Conservation (phyloP, 441 rosid species). For the Aquilaria agallochum region DNA sequence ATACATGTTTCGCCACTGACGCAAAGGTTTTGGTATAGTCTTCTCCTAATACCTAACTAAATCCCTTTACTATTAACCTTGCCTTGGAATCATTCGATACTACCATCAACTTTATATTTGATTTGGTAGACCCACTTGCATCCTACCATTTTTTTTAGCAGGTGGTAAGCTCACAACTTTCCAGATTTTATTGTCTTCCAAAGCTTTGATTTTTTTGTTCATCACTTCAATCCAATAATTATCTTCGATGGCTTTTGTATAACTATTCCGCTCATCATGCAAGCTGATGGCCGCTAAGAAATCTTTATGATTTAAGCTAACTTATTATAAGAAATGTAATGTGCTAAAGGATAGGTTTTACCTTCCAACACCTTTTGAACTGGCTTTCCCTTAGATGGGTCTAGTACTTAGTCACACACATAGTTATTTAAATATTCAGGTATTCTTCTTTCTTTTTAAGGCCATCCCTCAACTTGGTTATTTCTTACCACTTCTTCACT, state of each 20-base stretch:
- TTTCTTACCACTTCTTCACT: no score
- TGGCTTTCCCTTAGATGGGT: not conserved
- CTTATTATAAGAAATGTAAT: no score
- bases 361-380: not conserved
- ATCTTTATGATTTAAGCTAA: no score
- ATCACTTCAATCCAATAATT: not conserved
- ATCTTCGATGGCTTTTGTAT: not conserved
- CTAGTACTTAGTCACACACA: not conserved
- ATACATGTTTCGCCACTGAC: not conserved
- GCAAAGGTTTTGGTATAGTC: not conserved
- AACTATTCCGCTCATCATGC: not conserved
- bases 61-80: not conserved
- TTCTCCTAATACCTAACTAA: not conserved
- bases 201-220: not conserved
- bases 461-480: not conserved
- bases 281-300: no score
- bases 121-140: not conserved
- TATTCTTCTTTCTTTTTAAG: not conserved
- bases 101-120: not conserved
- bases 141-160: not conserved
- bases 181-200: not conserved
- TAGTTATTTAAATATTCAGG: not conserved
- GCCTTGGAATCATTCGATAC: not conserved
- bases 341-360: not conserved
- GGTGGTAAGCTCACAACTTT: no score